Conservation (phyloP, 164 flowering plant genomes). For the Paratinospora sagittata region DNA sequence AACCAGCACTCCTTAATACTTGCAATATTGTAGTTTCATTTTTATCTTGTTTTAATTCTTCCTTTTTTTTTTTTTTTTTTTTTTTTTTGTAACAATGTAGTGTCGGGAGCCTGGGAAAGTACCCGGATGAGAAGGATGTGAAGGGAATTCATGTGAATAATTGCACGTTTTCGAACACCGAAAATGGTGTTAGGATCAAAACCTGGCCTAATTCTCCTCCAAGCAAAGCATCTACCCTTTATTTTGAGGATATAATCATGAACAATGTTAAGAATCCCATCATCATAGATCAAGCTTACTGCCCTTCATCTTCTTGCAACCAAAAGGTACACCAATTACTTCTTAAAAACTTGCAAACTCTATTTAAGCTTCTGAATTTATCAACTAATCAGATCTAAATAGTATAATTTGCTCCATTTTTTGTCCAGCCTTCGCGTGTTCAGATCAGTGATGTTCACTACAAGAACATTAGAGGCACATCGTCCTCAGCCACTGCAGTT, state of each 20-base stretch:
- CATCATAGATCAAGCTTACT: conserved; percentile 40
- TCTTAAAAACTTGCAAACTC: neutral
- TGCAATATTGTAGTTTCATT: neutral
- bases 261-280: conserved; percentile 42
- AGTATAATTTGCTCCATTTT: neutral
- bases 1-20: too few species aligned
- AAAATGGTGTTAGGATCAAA: conserved; percentile 46
- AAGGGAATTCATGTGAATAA: conserved; percentile 26
- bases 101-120: conserved; percentile 49
- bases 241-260: conserved; percentile 34
- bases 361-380: neutral
- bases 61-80: neutral
- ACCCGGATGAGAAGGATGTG: conserved; percentile 36
- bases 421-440: conserved; percentile 38
- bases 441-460: conserved; percentile 28
- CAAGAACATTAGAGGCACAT: conserved; percentile 40
- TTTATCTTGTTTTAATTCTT: neutral
- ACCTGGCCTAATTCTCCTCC: conserved; percentile 32
- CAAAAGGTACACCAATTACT: conserved; percentile 5
- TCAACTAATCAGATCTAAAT: neutral
- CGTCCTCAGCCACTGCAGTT: conserved; percentile 17
- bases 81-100: conserved; percentile 29
- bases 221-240: conserved; percentile 26
- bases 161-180: conserved; percentile 28
- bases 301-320: neutral